Evolutionary conservation across 2,329 filamentous ascomycete genomes (phyloP).

Genomic region (Fusarium guadeloupense): DNA sequence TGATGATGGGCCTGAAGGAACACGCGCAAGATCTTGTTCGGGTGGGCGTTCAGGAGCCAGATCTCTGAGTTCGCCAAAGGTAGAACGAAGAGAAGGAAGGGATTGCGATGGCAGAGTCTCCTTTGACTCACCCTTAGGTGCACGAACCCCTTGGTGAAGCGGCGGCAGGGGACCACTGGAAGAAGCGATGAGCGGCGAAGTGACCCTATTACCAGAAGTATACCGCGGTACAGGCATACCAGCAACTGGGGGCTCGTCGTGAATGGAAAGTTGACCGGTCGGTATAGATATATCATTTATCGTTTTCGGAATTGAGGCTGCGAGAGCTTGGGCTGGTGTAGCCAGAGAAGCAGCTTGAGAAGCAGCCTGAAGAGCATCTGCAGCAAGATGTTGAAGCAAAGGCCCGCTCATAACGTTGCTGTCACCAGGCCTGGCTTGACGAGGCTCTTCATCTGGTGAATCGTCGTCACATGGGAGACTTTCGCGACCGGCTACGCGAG

Average conservation of each 20-base stretch:
- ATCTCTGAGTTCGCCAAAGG: slow-evolving; percentile 49
- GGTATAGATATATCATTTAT: slow-evolving; percentile 44
- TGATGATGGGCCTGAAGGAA: slow-evolving; percentile 37
- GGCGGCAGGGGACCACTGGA: slow-evolving; percentile 49
- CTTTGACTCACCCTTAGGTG: slow-evolving; percentile 48
- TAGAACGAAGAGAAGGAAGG: slow-evolving; percentile 53
- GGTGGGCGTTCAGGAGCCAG: slow-evolving; percentile 45
- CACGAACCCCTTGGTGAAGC: slow-evolving; percentile 50
- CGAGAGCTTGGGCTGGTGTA: slow-evolving; percentile 11
- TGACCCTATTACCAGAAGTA: slow-evolving; percentile 16
- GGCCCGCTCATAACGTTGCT: slow-evolving; percentile 36
- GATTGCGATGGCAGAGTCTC: slow-evolving; percentile 50
- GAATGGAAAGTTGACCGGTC: slow-evolving; percentile 47
- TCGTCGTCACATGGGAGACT: slow-evolving; percentile 59
- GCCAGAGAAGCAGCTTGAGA: slow-evolving; percentile 36
- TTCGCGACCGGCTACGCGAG: slow-evolving; percentile 62
- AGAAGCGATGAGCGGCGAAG: slow-evolving; percentile 38
- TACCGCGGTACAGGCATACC: slow-evolving; percentile 14
- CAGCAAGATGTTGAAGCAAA: slow-evolving; percentile 46
- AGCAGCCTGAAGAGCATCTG: slow-evolving; percentile 46
- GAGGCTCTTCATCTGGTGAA: slow-evolving; percentile 35
- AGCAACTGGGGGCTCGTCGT: slow-evolving; percentile 43
- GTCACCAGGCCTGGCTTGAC: slow-evolving; percentile 17
- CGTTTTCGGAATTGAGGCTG: slow-evolving; percentile 30
- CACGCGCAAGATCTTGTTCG: slow-evolving; percentile 46